Conservation (phyloP, 257 asterid species). For the Nicotiana sylvestris region DNA sequence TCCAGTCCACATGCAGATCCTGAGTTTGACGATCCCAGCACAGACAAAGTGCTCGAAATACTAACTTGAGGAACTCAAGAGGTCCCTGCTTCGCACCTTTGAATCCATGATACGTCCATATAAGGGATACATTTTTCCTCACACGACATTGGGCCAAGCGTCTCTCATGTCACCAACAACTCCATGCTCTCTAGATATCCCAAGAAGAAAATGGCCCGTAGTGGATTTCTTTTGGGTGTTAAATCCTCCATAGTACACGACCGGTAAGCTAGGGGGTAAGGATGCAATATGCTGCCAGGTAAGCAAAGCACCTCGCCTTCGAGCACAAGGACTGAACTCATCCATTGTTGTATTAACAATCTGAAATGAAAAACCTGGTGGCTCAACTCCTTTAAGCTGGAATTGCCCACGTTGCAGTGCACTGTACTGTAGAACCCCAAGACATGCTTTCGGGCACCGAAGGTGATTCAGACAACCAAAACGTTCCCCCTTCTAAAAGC, state of each 20-base stretch:
- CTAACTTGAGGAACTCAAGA: slow-evolving; percentile 75
- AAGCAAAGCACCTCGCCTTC: slow-evolving; percentile 94
- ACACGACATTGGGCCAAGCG: slow-evolving; percentile 95
- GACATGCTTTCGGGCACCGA: slow-evolving; percentile 99
- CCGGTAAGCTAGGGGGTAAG: slow-evolving; percentile 94
- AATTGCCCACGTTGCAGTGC: slow-evolving; percentile 59
- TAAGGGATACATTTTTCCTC: slow-evolving; percentile 76
- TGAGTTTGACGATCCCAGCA: slow-evolving; percentile 99
- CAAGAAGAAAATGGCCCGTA: slow-evolving; percentile 96
- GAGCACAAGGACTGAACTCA: slow-evolving; percentile 86
- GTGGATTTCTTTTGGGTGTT: slow-evolving; percentile 96
- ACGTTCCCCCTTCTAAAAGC: slow-evolving; percentile 94
- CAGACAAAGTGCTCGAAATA: slow-evolving; percentile 89
- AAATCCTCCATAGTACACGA: slow-evolving; percentile 89
- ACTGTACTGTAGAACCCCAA: slow-evolving; percentile 89
- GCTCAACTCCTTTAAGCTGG: slow-evolving; percentile 95
- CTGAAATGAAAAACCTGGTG: slow-evolving; percentile 93
- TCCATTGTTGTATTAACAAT: slow-evolving; percentile 96
- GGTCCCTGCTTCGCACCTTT: slow-evolving; percentile 93
- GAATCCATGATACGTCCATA: slow-evolving; percentile 90
- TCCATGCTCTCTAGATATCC: slow-evolving; percentile 98
- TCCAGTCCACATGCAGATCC: slow-evolving; percentile 95
- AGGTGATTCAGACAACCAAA: slow-evolving; percentile 98
- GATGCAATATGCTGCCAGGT: slow-evolving; percentile 99
- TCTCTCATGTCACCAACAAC: slow-evolving; percentile 98